These are phyloP conservation scores for Plenodomus biglobosus DNA, from an alignment of 2,329 filamentous ascomycete genomes.

Conservation along the genomic window DNA sequence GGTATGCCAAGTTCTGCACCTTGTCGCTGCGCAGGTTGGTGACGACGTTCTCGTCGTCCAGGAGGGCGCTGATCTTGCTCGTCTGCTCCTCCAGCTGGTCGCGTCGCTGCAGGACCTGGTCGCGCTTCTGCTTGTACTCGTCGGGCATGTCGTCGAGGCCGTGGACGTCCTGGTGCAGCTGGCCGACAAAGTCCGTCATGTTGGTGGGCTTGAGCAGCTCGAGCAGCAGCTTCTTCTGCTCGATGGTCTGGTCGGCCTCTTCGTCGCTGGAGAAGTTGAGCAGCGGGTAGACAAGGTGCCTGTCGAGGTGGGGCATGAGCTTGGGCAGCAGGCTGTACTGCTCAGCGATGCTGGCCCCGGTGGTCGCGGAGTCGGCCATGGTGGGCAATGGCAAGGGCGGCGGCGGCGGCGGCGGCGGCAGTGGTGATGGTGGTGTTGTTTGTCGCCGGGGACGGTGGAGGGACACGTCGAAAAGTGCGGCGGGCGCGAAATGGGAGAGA, in stretches of 20 bases:
- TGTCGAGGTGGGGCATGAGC: constrained; percentile 88
- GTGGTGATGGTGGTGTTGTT: constrained; percentile 1
- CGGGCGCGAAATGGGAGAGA: constrained; percentile 17
- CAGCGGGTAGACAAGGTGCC: constrained; percentile 93
- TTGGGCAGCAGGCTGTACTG: constrained; percentile 83
- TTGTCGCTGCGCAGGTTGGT: constrained; percentile 93
- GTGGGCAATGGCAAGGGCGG: constrained; percentile 23
- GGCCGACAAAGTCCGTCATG: constrained; percentile 98
- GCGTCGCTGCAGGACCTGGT: constrained; percentile 81
- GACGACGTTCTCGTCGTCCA: constrained; percentile 87
- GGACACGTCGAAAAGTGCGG: constrained; percentile 11
- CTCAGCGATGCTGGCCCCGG: constrained; percentile 59
- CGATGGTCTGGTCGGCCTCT: constrained; percentile 71
- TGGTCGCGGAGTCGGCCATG: constrained; percentile 44
- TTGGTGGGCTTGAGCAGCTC: constrained; percentile 95
- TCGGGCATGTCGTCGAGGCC: constrained; percentile 73
- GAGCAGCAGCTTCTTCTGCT: constrained; percentile 85
- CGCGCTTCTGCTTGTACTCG: constrained; percentile 85
- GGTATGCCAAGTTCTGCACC: constrained; percentile 95
- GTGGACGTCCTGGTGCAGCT: constrained; percentile 87
- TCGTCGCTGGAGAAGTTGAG: constrained; percentile 87
- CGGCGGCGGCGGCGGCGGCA: too few relatives aligned
- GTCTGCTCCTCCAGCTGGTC: constrained; percentile 85
- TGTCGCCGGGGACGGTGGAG: constrained; percentile 1
- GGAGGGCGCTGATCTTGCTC: constrained; percentile 80